phyloP scores from a whole-genome alignment of 1,284 basidiomycete genomes.

The Fomitopsis palustris region DNA sequence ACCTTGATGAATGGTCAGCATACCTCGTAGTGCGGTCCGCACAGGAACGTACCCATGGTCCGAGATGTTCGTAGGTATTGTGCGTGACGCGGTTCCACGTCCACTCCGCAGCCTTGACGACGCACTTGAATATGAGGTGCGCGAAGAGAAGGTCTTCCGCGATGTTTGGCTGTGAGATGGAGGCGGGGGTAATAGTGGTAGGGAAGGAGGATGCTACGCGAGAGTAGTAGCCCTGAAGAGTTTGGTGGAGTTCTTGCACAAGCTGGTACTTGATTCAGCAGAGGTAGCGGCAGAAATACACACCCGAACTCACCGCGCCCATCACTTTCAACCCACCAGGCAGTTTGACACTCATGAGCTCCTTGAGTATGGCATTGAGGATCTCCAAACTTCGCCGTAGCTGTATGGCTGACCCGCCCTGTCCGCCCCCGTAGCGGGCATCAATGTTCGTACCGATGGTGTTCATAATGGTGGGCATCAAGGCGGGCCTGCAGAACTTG shows the following conservation, averaged over 20 bases:
- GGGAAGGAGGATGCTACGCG: conserved; percentile 43
- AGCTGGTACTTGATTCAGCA: conserved; percentile 40
- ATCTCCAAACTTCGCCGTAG: conserved; percentile 59
- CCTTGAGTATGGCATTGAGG: conserved; percentile 63
- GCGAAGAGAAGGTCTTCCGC: conserved; percentile 54
- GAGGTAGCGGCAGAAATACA: not conserved
- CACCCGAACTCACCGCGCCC: conserved; percentile 41
- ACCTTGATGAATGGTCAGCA: conserved; percentile 37
- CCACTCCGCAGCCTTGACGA: conserved; percentile 66
- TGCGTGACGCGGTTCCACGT: conserved; percentile 55
- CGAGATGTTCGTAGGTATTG: conserved; percentile 40
- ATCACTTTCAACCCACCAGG: conserved; percentile 61
- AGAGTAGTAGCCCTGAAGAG: conserved; percentile 58
- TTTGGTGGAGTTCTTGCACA: conserved; percentile 45
- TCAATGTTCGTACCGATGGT: conserved; percentile 51
- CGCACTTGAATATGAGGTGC: conserved; percentile 68
- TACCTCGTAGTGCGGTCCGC: not conserved
- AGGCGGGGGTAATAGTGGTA: conserved; percentile 30
- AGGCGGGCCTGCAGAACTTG: conserved; percentile 47
- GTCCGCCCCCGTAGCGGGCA: conserved; percentile 39
- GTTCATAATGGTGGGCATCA: conserved; percentile 55
- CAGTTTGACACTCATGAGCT: conserved; percentile 67
- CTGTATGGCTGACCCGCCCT: conserved; percentile 46
- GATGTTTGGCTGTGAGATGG: conserved; percentile 35
- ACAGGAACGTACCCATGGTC: conserved; percentile 49